phyloP scores from a whole-genome alignment of 345 rosid genomes.

The Rhizophora mangle region DNA sequence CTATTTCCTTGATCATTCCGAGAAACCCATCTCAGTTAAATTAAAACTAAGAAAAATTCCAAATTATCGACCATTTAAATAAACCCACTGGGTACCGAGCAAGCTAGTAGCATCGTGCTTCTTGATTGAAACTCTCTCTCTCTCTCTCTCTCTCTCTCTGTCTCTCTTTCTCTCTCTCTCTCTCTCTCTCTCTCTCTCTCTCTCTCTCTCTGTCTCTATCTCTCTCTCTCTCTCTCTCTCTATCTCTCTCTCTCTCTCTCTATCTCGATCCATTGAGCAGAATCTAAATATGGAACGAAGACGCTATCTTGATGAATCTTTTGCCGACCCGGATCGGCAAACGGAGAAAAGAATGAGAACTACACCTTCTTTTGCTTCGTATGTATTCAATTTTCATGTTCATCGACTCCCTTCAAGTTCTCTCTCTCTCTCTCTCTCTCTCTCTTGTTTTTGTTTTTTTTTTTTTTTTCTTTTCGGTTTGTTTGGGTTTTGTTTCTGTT shows the following conservation, averaged over 20 bases:
- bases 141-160: no score
- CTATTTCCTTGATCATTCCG: constrained; percentile 38
- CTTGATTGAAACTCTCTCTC: neutral
- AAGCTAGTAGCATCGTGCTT: neutral
- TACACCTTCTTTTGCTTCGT: constrained; percentile 71
- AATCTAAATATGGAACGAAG: constrained; percentile 54
- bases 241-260: neutral
- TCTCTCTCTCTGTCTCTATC: neutral
- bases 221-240: neutral
- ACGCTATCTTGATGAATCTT: constrained; percentile 42
- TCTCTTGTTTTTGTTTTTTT: no score
- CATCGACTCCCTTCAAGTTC: neutral
- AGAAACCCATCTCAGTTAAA: constrained; percentile 19
- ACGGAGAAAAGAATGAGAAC: constrained; percentile 51
- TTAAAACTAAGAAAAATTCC: neutral
- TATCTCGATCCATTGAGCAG: neutral
- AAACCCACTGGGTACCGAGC: neutral
- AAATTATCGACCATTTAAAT: neutral
- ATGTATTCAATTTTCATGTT: constrained; percentile 21
- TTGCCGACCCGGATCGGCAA: constrained; percentile 39
- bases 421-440: neutral
- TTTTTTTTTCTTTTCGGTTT: neutral
- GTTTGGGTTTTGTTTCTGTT: neutral
- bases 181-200: neutral
- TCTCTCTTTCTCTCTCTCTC: no score